Conservation (phyloP, 345 rosid genomes). For the Hibiscus tridactylites region DNA sequence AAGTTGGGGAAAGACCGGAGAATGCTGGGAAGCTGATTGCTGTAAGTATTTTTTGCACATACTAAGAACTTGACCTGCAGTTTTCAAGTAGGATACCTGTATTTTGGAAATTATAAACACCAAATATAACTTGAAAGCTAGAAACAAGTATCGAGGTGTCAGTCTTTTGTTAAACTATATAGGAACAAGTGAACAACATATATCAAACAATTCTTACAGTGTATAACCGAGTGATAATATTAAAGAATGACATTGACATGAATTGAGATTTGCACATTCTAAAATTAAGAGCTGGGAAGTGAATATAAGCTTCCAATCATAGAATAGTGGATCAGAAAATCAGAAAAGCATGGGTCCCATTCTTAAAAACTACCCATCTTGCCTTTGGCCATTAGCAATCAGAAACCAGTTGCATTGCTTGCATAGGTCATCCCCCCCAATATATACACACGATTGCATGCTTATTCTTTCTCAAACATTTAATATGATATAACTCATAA, state of each 20-base stretch:
- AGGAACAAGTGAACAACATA: slow-evolving; percentile 14
- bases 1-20: slow-evolving; percentile 84
- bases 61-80: not conserved
- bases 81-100: not conserved
- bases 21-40: slow-evolving; percentile 88
- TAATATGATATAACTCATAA: not conserved
- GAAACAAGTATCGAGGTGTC: not conserved
- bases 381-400: not conserved
- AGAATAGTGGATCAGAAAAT: too few species aligned
- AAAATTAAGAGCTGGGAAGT: not conserved
- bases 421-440: not conserved
- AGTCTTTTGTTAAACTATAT: not conserved
- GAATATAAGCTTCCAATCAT: not conserved
- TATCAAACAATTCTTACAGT: too few species aligned
- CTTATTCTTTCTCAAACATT: not conserved
- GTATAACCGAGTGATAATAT: not conserved
- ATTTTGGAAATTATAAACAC: slow-evolving; percentile 1
- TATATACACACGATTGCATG: not conserved
- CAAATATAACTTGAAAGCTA: not conserved
- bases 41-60: slow-evolving; percentile 35
- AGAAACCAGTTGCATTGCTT: not conserved
- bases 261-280: not conserved
- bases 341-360: not conserved
- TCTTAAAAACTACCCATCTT: not conserved
- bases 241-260: not conserved